Percentiles rank a stretch among this genome's conserved stretches.
These are phyloP conservation scores for Jatropha curcas DNA, from an alignment of 345 rosid genomes.

Conservation along the genomic window DNA sequence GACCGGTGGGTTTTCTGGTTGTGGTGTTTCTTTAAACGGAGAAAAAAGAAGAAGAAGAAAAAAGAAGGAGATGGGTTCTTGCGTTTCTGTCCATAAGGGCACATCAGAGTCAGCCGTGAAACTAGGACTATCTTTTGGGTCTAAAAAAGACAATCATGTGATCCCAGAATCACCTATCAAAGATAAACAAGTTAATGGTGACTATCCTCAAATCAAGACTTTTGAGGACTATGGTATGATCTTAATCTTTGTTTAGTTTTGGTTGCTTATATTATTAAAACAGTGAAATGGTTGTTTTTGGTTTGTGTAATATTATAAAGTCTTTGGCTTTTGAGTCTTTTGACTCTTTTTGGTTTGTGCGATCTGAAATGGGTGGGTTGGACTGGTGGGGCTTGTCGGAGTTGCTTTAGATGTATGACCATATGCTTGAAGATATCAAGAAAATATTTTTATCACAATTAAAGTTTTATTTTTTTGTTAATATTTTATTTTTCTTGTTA, in stretches of 20 bases:
- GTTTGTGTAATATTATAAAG: background rate
- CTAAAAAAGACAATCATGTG: slow-evolving; percentile 32
- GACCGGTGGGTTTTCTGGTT: slow-evolving; percentile 5
- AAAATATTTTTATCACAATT: background rate
- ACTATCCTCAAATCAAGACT: slow-evolving; percentile 18
- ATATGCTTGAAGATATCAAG: background rate
- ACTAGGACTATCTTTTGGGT: slow-evolving; percentile 30
- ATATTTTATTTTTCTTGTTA: background rate
- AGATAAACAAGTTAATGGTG: slow-evolving; percentile 22
- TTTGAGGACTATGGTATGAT: slow-evolving; percentile 34
- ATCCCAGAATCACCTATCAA: slow-evolving; percentile 50
- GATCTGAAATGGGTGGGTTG: slow-evolving; percentile 27
- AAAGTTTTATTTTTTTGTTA: no score
- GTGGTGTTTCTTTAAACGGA: background rate
- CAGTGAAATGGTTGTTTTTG: background rate
- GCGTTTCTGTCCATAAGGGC: slow-evolving; percentile 39
- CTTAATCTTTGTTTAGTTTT: background rate
- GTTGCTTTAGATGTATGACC: slow-evolving; percentile 5
- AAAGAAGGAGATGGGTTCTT: slow-evolving; percentile 57
- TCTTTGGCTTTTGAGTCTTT: background rate
- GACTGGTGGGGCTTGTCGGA: slow-evolving; percentile 2
- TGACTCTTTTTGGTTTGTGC: background rate
- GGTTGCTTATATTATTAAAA: background rate
- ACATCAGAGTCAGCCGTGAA: slow-evolving; percentile 38
- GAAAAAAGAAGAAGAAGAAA: no score